A percentile compares a stretch with the other conserved stretches of the same genome.
These are phyloP conservation scores for Pyrenochaeta sp. DNA, from an alignment of 2,329 filamentous ascomycete species.

Conservation along the genomic window DNA sequence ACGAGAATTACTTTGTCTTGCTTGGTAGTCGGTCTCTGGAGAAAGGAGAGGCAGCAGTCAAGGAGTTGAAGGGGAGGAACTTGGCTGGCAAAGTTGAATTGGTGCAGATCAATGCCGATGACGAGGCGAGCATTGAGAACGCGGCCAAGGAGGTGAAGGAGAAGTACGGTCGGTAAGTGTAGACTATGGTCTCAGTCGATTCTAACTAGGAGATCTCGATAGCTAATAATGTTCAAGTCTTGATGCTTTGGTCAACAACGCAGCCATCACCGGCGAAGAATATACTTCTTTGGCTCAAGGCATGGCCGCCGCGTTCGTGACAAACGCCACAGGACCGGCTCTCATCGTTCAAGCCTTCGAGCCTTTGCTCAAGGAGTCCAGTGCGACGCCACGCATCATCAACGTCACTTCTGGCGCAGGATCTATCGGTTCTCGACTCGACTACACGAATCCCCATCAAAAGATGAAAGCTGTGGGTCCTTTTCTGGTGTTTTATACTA, in stretches of 20 bases:
- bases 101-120: constrained; percentile 52
- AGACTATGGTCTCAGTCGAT: no score
- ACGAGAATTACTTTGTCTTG: constrained; percentile 37
- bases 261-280: constrained; percentile 28
- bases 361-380: constrained; percentile 22
- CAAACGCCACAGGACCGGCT: constrained; percentile 27
- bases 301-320: constrained; percentile 32
- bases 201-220: no score
- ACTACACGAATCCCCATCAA: constrained; percentile 24
- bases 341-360: constrained; percentile 16
- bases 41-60: constrained; percentile 32
- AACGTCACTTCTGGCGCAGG: constrained; percentile 42
- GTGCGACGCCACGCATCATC: constrained; percentile 32
- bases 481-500: no score
- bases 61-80: constrained; percentile 24
- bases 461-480: constrained; percentile 11
- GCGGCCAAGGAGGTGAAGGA: constrained; percentile 39
- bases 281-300: constrained; percentile 15
- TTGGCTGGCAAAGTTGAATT: constrained; percentile 41
- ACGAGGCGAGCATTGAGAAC: constrained; percentile 49
- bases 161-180: constrained; percentile 29
- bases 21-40: constrained; percentile 21
- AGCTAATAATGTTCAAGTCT: constrained; percentile 17
- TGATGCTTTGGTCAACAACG: constrained; percentile 50
- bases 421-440: constrained; percentile 34